Percentiles rank a stretch among this genome's conserved stretches.
Conservation (phyloP, 1,284 basidiomycete species). For the Earliella scabrosa region DNA sequence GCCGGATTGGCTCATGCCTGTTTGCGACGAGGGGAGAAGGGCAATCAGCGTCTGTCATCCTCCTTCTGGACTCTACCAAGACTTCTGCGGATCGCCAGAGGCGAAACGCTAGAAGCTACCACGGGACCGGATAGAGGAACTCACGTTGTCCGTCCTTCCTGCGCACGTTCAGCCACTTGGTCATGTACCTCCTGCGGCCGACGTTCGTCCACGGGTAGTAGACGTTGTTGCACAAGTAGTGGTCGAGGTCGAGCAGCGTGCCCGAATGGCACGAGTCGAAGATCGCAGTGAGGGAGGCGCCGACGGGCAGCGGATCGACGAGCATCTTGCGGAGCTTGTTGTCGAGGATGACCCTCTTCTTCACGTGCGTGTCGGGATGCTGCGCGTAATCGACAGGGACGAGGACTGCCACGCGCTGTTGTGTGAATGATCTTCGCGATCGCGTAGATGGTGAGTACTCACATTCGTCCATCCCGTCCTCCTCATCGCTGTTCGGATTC, state of each 20-base stretch:
- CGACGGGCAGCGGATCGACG: constrained; percentile 43
- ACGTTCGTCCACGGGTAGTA: constrained; percentile 51
- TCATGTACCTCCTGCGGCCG: constrained; percentile 34
- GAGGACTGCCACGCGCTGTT: constrained; percentile 14
- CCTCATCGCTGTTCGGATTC: constrained; percentile 13
- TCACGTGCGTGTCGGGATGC: constrained; percentile 11
- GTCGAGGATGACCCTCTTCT: constrained; percentile 31
- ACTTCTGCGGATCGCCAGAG: too few relatives aligned
- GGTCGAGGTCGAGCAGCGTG: constrained; percentile 48
- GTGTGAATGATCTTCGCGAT: too few relatives aligned
- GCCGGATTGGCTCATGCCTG: constrained; percentile 10
- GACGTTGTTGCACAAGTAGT: constrained; percentile 49
- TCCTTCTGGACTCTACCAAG: too few relatives aligned
- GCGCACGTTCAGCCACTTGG: constrained; percentile 12
- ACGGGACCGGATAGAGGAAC: too few relatives aligned
- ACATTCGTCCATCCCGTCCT: constrained; percentile 41
- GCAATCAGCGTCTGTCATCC: background rate
- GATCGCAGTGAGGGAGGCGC: constrained; percentile 46
- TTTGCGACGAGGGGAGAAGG: too few relatives aligned
- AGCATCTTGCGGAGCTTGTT: constrained; percentile 45
- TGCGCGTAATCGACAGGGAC: constrained; percentile 27
- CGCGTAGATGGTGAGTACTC: constrained; percentile 1
- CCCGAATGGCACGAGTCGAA: constrained; percentile 55
- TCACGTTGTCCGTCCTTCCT: constrained; percentile 11
- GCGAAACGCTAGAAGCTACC: too few relatives aligned